A percentile compares a stretch with the other conserved stretches of the same genome.
Evolutionary conservation across 2,329 filamentous ascomycete genomes (phyloP).

Genomic region (Amylocarpus encephaloides): DNA sequence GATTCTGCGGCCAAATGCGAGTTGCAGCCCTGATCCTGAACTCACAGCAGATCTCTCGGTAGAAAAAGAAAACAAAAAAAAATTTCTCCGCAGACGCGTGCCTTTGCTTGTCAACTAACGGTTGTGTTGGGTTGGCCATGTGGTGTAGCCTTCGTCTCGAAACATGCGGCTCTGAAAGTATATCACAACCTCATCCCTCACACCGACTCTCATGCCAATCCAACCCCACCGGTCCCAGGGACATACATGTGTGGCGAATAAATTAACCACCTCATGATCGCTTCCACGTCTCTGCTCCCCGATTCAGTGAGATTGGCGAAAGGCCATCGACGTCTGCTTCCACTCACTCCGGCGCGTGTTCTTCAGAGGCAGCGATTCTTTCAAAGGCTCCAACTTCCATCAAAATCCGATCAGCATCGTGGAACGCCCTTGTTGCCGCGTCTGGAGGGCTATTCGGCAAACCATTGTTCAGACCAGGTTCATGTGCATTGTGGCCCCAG

Average conservation of each 20-base stretch:
- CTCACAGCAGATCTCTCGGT: background rate
- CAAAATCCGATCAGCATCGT: background rate
- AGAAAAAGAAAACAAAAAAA: background rate
- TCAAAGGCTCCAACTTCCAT: no score
- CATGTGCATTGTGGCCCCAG: background rate
- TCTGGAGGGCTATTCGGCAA: background rate
- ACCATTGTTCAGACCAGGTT: background rate
- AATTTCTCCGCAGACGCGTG: background rate
- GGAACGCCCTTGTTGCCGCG: background rate
- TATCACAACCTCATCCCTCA: no score
- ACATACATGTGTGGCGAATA: background rate
- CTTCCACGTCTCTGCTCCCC: background rate
- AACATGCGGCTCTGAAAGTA: background rate
- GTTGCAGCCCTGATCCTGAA: background rate
- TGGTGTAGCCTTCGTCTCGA: background rate
- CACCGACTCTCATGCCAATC: background rate
- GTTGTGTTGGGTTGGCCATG: background rate
- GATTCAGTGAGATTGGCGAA: constrained; percentile 1
- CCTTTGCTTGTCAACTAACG: no score
- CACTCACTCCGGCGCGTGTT: no score
- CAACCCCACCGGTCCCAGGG: background rate
- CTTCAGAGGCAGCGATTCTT: no score
- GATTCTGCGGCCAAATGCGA: background rate
- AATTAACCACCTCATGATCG: background rate
- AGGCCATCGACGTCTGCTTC: background rate